Conservation (phyloP, 345 rosid species). For the Syzygium oleosum region DNA sequence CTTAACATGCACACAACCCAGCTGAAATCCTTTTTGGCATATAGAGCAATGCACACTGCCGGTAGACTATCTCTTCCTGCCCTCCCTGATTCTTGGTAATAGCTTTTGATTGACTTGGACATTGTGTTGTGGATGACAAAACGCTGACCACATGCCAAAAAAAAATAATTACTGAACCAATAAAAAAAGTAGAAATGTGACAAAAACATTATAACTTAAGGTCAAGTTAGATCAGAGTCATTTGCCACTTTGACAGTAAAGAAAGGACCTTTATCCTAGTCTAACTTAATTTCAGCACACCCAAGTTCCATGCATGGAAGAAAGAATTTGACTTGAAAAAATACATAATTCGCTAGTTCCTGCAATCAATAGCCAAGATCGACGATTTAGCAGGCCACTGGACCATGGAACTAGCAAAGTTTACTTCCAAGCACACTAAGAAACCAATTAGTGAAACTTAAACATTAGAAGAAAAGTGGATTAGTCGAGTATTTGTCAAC, state of each 20-base stretch:
- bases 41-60: slow-evolving; percentile 62
- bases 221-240: neutral
- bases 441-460: neutral
- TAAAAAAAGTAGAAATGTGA: neutral
- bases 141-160: slow-evolving; percentile 34
- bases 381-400: neutral
- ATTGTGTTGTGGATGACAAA: slow-evolving; percentile 88
- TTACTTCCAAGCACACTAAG: neutral
- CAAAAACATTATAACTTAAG: neutral
- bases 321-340: neutral
- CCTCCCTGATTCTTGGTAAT: slow-evolving; percentile 95
- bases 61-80: slow-evolving; percentile 80
- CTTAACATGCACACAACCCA: slow-evolving; percentile 88
- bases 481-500: too few relatives aligned
- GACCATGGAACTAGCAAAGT: neutral
- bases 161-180: neutral
- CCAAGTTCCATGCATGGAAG: neutral
- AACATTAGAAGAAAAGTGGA: too few relatives aligned
- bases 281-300: neutral
- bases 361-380: neutral
- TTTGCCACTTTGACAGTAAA: neutral
- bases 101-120: slow-evolving; percentile 90
- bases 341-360: neutral
- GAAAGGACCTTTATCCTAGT: neutral
- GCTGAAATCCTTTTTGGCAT: slow-evolving; percentile 93